Percentiles rank a stretch among this genome's conserved stretches.
Evolutionary conservation across 257 asterid species (phyloP).

Genomic region (Paraleonurus japonicus): DNA sequence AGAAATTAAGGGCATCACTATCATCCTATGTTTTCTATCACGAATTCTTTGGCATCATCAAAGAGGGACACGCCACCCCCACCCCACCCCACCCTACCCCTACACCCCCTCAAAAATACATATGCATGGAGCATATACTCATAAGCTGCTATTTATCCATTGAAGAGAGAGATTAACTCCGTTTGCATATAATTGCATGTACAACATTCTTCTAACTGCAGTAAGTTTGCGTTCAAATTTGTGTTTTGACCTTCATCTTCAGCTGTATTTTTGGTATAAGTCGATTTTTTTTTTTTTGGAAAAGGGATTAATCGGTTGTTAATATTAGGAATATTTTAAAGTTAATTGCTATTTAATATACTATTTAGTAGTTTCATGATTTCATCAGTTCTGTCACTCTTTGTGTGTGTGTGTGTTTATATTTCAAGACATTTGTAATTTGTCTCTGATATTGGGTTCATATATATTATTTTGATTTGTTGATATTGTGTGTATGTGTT

Average conservation of each 20-base stretch:
- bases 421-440: neutral
- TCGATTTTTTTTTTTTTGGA: no score
- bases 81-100: slow-evolving; percentile 15
- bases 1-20: slow-evolving; percentile 24
- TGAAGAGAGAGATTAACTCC: neutral
- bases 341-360: neutral
- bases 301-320: no score
- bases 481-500: neutral
- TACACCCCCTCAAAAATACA: neutral
- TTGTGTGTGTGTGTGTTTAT: neutral
- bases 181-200: slow-evolving; percentile 18
- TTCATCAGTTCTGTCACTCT: neutral
- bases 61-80: slow-evolving; percentile 32
- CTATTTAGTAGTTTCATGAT: no score
- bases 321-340: no score
- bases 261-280: neutral
- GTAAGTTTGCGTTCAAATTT: slow-evolving; percentile 21
- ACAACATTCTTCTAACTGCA: neutral
- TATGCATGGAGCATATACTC: slow-evolving; percentile 34
- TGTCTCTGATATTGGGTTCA: neutral
- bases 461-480: neutral
- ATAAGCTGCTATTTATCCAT: neutral
- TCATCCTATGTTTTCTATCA: slow-evolving; percentile 27
- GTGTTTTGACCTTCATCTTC: neutral
- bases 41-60: slow-evolving; percentile 9